phyloP scores from a whole-genome alignment of 192 early-diverging fungal species.

The Umbelopsis sp. region DNA sequence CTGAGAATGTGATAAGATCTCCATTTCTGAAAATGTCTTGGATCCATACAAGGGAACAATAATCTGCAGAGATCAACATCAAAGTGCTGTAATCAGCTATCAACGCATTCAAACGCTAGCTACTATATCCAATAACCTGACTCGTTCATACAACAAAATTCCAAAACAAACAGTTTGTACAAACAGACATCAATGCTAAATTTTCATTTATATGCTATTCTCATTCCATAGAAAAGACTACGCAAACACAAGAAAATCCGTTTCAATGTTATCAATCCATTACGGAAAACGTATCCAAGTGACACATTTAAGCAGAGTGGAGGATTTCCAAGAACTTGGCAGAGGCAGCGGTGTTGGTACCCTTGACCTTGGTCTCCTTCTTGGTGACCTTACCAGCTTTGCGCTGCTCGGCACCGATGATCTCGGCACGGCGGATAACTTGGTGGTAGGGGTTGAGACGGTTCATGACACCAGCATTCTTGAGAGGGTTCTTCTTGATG shows the following conservation, averaged over 20 bases:
- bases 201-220: not conserved
- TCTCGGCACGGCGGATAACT: conserved; percentile 80
- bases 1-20: no score
- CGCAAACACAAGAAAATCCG: conserved; percentile 3
- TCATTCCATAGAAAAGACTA: not conserved
- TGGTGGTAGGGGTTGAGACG: conserved; percentile 97
- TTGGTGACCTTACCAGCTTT: conserved; percentile 59
- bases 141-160: not conserved
- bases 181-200: conserved; percentile 7
- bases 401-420: conserved; percentile 56
- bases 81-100: no score
- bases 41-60: no score
- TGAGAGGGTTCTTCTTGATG: conserved; percentile 99
- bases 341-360: conserved; percentile 29
- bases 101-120: no score
- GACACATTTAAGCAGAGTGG: conserved; percentile 35
- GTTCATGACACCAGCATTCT: conserved; percentile 87
- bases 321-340: conserved; percentile 41
- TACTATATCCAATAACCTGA: not conserved
- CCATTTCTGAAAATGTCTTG: no score
- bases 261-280: not conserved
- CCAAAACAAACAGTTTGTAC: not conserved
- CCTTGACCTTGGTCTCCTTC: conserved; percentile 42
- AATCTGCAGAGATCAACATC: no score
- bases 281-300: not conserved